These are phyloP conservation scores for Sugiyamaella novakii DNA, from an alignment of 1,139 yeast genomes.

Conservation along the genomic window DNA sequence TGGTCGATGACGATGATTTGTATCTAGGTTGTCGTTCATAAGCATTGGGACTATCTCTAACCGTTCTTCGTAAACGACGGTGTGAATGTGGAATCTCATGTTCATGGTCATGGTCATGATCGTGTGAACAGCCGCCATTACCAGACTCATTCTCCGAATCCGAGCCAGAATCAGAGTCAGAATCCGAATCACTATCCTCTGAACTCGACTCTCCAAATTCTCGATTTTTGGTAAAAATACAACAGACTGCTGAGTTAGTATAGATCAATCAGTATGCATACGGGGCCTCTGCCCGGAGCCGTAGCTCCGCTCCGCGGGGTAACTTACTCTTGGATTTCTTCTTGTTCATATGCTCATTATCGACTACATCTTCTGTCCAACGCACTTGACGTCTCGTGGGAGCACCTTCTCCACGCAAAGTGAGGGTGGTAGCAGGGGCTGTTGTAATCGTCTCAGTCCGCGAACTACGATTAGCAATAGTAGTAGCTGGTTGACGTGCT, in stretches of 20 bases:
- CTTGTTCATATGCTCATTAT: slow-evolving; percentile 83
- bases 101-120: background rate
- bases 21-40: slow-evolving; percentile 37
- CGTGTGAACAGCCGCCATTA: slow-evolving; percentile 4
- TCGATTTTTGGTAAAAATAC: slow-evolving; percentile 85
- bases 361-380: slow-evolving; percentile 86
- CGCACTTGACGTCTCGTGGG: slow-evolving; percentile 54
- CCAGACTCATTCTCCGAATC: slow-evolving; percentile 26
- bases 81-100: slow-evolving; percentile 20
- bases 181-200: slow-evolving; percentile 43
- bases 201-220: slow-evolving; percentile 66
- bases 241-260: slow-evolving; percentile 55
- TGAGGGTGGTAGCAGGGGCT: slow-evolving; percentile 6
- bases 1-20: slow-evolving; percentile 4
- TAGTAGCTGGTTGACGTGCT: slow-evolving; percentile 1
- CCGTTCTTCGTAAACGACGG: slow-evolving; percentile 21
- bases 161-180: slow-evolving; percentile 47
- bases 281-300: background rate
- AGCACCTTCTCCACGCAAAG: slow-evolving; percentile 14
- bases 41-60: slow-evolving; percentile 41
- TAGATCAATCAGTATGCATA: too few species aligned
- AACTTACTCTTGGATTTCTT: slow-evolving; percentile 73
- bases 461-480: slow-evolving; percentile 7
- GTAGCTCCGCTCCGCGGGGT: background rate
- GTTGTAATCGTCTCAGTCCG: slow-evolving; percentile 12